phyloP scores from a whole-genome alignment of 768 basidiomycete genomes.

The Russula dissimulans region DNA sequence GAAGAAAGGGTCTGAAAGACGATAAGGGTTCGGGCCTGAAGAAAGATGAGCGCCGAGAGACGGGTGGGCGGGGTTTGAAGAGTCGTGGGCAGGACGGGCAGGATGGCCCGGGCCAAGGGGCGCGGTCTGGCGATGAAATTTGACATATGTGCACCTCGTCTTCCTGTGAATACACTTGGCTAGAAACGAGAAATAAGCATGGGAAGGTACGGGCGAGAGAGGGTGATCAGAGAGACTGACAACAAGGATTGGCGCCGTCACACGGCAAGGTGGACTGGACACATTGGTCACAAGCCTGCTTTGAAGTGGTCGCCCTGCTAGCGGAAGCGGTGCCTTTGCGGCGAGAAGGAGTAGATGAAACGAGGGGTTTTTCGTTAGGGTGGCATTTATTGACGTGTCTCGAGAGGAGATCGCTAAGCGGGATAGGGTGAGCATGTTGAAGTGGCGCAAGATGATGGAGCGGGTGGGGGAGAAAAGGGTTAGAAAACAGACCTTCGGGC shows the following conservation, averaged over 20 bases:
- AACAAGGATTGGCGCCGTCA: conserved; percentile 71
- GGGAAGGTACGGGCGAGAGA: conserved; percentile 3
- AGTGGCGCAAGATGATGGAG: not conserved
- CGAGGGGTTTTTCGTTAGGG: conserved; percentile 56
- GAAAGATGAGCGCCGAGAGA: conserved; percentile 6
- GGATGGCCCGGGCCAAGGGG: conserved; percentile 67
- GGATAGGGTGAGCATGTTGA: not conserved
- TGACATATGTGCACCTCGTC: conserved; percentile 68
- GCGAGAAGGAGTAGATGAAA: conserved; percentile 35
- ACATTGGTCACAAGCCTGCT: conserved; percentile 81
- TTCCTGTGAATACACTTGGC: conserved; percentile 70
- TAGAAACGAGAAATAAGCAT: conserved; percentile 24
- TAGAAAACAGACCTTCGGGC: conserved; percentile 58
- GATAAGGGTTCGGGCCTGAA: conserved; percentile 3
- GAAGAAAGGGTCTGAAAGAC: conserved; percentile 18
- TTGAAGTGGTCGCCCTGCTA: conserved; percentile 66
- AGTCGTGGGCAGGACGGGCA: conserved; percentile 15
- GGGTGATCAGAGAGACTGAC: conserved; percentile 33
- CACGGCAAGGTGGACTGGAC: conserved; percentile 67
- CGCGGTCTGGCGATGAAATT: conserved; percentile 75
- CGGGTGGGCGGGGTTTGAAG: conserved; percentile 3
- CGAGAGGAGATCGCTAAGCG: conserved; percentile 67
- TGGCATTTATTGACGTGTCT: conserved; percentile 86
- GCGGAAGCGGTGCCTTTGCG: conserved; percentile 59
- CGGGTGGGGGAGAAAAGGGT: not conserved